Evolutionary conservation across 2,329 filamentous ascomycete species (phyloP).

Genomic region (Dothideomycetidae sp.): DNA sequence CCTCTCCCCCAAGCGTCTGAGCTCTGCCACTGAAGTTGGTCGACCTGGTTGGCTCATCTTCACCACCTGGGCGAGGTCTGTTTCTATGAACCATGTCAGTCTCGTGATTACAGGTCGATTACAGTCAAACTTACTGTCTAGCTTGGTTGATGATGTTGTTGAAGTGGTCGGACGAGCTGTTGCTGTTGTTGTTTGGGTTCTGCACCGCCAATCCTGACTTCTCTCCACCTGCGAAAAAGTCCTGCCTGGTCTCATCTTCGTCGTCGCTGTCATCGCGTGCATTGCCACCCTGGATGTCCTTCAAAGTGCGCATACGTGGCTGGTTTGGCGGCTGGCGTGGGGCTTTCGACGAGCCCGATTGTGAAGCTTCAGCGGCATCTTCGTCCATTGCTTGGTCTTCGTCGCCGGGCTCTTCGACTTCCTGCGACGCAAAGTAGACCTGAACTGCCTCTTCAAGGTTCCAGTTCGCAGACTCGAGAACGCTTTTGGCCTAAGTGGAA

Average conservation of each 20-base stretch:
- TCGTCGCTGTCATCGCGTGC: conserved; percentile 45
- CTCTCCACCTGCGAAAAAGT: conserved; percentile 72
- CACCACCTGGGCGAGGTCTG: conserved; percentile 40
- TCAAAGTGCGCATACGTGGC: conserved; percentile 29
- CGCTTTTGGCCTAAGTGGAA: conserved; percentile 28
- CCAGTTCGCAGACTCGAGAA: conserved; percentile 31
- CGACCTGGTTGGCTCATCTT: conserved; percentile 27
- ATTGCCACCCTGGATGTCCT: conserved; percentile 33
- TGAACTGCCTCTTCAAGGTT: conserved; percentile 31
- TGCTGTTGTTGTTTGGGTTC: conserved; percentile 39
- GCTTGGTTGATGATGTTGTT: conserved; percentile 36
- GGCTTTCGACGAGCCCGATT: conserved; percentile 9
- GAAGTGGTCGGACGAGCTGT: conserved; percentile 29
- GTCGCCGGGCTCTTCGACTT: conserved; percentile 18
- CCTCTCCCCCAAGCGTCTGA: conserved; percentile 65
- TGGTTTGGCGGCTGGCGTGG: conserved; percentile 14
- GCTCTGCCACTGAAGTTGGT: conserved; percentile 53
- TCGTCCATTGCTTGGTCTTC: conserved; percentile 25
- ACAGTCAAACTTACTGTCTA: conserved; percentile 24
- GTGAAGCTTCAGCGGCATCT: conserved; percentile 9
- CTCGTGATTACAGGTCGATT: neutral
- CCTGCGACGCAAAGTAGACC: conserved; percentile 30
- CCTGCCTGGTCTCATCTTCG: conserved; percentile 45
- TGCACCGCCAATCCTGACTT: conserved; percentile 63
- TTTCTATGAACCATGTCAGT: conserved; percentile 33